Evolutionary conservation across 371 early-diverging fungal species (phyloP).

Genomic region (Saksenaea oblongispora): DNA sequence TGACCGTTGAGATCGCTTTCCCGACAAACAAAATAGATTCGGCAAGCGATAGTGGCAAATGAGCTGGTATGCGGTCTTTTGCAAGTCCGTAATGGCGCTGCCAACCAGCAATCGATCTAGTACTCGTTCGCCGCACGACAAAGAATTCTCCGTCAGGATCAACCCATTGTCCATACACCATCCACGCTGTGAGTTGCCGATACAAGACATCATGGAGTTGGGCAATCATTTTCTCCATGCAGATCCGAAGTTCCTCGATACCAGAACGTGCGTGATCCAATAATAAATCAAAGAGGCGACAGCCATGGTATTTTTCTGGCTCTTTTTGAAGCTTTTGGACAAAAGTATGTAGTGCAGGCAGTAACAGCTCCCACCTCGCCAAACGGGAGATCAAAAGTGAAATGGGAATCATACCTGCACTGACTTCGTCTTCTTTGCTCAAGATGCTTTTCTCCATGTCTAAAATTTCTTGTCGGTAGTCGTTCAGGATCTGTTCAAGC

Average conservation of each 20-base stretch:
- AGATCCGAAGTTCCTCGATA: constrained; percentile 47
- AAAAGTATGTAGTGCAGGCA: constrained; percentile 46
- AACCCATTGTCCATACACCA: constrained; percentile 67
- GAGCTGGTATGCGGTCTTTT: constrained; percentile 48
- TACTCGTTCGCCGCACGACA: constrained; percentile 26
- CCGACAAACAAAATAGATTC: constrained; percentile 76
- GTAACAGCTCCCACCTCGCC: constrained; percentile 39
- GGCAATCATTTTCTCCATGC: constrained; percentile 54
- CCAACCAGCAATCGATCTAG: constrained; percentile 36
- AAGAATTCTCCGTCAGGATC: constrained; percentile 75
- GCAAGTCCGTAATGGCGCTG: constrained; percentile 55
- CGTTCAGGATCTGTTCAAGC: constrained; percentile 50
- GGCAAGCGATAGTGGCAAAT: constrained; percentile 52
- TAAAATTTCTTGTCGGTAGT: constrained; percentile 57
- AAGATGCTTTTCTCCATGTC: constrained; percentile 58
- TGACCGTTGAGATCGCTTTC: constrained; percentile 67
- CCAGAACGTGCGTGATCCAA: constrained; percentile 62
- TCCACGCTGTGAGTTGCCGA: constrained; percentile 73
- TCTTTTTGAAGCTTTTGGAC: constrained; percentile 25
- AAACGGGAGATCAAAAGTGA: constrained; percentile 44
- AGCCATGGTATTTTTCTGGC: constrained; percentile 49
- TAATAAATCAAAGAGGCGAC: constrained; percentile 57
- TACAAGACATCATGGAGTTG: constrained; percentile 64
- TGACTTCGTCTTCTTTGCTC: constrained; percentile 46
- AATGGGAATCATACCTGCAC: constrained; percentile 48